A percentile compares a stretch with the other conserved stretches of the same genome.
Conservation (phyloP, 2,329 filamentous ascomycete genomes). For the Phoma sp. region DNA sequence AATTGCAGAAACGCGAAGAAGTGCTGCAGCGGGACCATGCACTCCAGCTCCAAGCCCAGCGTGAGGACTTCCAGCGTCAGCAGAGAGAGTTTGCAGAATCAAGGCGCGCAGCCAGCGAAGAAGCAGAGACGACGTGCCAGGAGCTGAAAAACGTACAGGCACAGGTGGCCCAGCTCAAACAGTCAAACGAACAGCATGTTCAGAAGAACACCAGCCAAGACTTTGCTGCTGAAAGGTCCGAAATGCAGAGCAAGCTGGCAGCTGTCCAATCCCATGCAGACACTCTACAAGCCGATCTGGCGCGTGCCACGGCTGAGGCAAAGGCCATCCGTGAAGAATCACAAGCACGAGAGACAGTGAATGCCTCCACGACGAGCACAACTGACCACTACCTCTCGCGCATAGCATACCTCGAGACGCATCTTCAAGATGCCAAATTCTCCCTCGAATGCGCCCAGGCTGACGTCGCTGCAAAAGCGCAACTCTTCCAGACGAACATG, state of each 20-base stretch:
- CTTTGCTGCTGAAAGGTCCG: conserved; percentile 5
- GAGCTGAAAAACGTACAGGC: conserved; percentile 23
- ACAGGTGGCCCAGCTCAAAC: conserved; percentile 22
- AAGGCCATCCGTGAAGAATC: conserved; percentile 34
- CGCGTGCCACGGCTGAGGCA: conserved; percentile 35
- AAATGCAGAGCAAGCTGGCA: conserved; percentile 29
- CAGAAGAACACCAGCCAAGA: conserved; percentile 5
- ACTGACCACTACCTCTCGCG: background rate
- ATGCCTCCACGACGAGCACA: background rate
- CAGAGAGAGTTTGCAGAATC: conserved; percentile 24
- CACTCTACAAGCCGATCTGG: conserved; percentile 33
- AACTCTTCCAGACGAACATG: conserved; percentile 33
- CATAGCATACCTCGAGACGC: conserved; percentile 30
- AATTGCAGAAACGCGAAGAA: conserved; percentile 37
- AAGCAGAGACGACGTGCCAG: conserved; percentile 17
- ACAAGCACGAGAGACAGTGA: conserved; percentile 6
- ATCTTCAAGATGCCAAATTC: conserved; percentile 31
- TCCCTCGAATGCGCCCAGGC: conserved; percentile 36
- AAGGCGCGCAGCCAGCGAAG: conserved; percentile 22
- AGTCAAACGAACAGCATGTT: conserved; percentile 17
- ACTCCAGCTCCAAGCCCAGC: conserved; percentile 34
- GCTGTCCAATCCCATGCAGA: conserved; percentile 35
- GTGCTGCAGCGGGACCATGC: conserved; percentile 23
- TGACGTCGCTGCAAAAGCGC: conserved; percentile 33
- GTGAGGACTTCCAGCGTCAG: conserved; percentile 32